These are phyloP conservation scores for Ophiocordyceps camponoti-floridani DNA, from an alignment of 2,329 filamentous ascomycete genomes.

Conservation along the genomic window DNA sequence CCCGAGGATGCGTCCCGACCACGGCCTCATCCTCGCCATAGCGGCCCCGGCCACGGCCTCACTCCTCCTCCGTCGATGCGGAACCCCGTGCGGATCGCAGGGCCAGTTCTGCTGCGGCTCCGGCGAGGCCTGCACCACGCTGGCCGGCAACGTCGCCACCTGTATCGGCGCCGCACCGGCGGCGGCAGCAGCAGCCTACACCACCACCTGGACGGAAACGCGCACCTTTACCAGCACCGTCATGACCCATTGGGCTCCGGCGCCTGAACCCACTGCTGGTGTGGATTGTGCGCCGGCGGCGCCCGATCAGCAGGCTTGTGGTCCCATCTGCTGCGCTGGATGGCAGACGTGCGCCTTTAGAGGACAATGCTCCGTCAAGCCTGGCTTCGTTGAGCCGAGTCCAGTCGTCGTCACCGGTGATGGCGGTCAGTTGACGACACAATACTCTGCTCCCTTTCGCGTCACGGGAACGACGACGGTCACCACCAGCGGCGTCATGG, in stretches of 20 bases:
- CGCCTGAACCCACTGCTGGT: slow-evolving; percentile 23
- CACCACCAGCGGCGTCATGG: slow-evolving; percentile 29
- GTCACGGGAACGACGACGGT: slow-evolving; percentile 38
- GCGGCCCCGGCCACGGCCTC: not conserved
- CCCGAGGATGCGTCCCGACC: no score
- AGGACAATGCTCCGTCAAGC: slow-evolving; percentile 39
- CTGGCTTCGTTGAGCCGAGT: slow-evolving; percentile 23
- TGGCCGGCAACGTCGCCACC: slow-evolving; percentile 26
- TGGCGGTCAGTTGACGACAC: slow-evolving; percentile 29
- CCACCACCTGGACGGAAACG: slow-evolving; percentile 44
- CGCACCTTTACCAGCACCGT: slow-evolving; percentile 40
- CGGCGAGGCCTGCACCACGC: slow-evolving; percentile 32
- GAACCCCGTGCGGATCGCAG: slow-evolving; percentile 32
- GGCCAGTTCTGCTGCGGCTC: slow-evolving; percentile 36
- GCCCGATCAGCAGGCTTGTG: slow-evolving; percentile 44
- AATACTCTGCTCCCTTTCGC: slow-evolving; percentile 31
- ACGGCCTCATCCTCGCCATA: no score
- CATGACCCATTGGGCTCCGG: slow-evolving; percentile 28
- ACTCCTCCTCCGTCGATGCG: slow-evolving; percentile 5
- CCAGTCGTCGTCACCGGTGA: slow-evolving; percentile 26
- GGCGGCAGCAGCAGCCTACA: slow-evolving; percentile 20
- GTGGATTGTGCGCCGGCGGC: slow-evolving; percentile 30
- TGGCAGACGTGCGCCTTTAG: slow-evolving; percentile 47
- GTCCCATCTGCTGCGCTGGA: slow-evolving; percentile 49
- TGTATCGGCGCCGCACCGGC: slow-evolving; percentile 22